Conservation (phyloP, 164 flowering plant genomes). For the Nelumbo lutea region DNA sequence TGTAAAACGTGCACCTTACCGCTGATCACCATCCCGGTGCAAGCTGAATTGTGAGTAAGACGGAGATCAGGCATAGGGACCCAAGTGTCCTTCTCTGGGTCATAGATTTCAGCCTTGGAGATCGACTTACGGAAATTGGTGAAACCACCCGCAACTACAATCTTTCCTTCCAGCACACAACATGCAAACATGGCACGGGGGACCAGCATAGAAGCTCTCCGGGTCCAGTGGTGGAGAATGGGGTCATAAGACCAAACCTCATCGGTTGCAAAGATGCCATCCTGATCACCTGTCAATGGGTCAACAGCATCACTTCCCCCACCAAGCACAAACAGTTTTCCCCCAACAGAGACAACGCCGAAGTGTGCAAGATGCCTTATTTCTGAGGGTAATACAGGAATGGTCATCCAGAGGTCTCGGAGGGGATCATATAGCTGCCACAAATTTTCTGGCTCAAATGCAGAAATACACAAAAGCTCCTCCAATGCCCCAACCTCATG, state of each 20-base stretch:
- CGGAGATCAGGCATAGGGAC: conserved; percentile 68
- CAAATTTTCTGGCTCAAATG: conserved; percentile 82
- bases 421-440: conserved; percentile 92
- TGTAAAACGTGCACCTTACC: conserved; percentile 84
- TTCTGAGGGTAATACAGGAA: conserved; percentile 82
- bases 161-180: conserved; percentile 73
- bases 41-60: conserved; percentile 71
- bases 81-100: conserved; percentile 87
- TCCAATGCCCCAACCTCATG: conserved; percentile 69
- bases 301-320: conserved; percentile 96
- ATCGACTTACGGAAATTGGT: conserved; percentile 75
- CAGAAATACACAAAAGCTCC: conserved; percentile 67
- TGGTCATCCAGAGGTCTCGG: conserved; percentile 74
- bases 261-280: conserved; percentile 82
- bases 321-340: conserved; percentile 86
- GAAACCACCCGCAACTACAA: conserved; percentile 93
- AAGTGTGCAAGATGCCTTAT: conserved; percentile 80
- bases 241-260: conserved; percentile 95
- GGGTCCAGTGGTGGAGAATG: conserved; percentile 53
- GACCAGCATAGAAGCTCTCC: conserved; percentile 68
- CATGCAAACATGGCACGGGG: conserved; percentile 98
- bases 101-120: conserved; percentile 79
- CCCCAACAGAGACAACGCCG: conserved; percentile 68
- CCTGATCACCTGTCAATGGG: conserved; percentile 86
- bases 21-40: conserved; percentile 64